phyloP scores from a whole-genome alignment of 306 rosid genomes.

The Luffa aegyptiaca region DNA sequence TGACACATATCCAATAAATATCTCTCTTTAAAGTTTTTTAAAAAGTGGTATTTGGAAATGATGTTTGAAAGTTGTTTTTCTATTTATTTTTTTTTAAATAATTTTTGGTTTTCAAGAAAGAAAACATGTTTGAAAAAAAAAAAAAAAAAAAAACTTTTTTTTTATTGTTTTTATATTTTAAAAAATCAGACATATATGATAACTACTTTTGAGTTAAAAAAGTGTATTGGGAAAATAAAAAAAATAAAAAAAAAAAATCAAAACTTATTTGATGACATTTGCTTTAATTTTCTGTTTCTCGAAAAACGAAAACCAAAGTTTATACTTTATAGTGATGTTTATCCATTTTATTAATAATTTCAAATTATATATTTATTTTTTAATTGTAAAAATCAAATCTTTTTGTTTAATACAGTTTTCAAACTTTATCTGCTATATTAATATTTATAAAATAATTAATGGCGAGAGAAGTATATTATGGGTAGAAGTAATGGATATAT shows the following conservation, averaged over 20 bases:
- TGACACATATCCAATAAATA: slow-evolving; percentile 2
- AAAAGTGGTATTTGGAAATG: not conserved
- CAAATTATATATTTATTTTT: not conserved
- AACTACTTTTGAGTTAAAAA: not conserved
- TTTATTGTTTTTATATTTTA: not conserved
- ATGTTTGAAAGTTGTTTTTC: not conserved
- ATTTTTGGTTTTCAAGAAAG: not conserved
- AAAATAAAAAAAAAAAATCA: not conserved
- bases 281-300: not conserved
- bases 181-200: not conserved
- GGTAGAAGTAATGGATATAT: no score
- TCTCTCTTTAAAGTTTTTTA: not conserved
- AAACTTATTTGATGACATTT: not conserved
- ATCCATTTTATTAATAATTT: not conserved
- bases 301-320: not conserved
- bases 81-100: not conserved
- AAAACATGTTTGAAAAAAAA: not conserved
- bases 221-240: not conserved
- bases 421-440: not conserved
- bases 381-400: no score
- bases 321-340: no score
- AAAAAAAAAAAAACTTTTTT: not conserved
- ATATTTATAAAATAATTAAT: no score
- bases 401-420: not conserved
- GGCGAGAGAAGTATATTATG: no score